These are phyloP conservation scores for Solanum piurae DNA, from an alignment of 257 asterid species.

Conservation along the genomic window DNA sequence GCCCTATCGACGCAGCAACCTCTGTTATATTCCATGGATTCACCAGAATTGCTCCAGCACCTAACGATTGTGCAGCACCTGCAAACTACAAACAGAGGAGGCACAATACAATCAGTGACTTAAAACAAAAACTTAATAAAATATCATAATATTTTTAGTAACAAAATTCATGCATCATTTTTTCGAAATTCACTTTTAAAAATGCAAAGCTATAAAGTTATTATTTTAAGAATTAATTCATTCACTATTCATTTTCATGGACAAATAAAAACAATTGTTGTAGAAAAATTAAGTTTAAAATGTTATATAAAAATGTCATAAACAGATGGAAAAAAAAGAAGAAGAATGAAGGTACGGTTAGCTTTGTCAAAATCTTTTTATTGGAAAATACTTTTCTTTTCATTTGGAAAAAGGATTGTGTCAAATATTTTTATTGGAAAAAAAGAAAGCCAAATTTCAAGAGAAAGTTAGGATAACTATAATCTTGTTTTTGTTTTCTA, in stretches of 20 bases:
- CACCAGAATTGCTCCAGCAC: slow-evolving; percentile 96
- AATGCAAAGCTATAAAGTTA: not conserved
- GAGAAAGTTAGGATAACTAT: not conserved
- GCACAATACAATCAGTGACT: not conserved
- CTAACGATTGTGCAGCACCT: slow-evolving; percentile 98
- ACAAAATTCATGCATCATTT: not conserved
- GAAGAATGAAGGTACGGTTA: not conserved
- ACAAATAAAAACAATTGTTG: not conserved
- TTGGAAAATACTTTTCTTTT: not conserved
- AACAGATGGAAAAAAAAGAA: not conserved
- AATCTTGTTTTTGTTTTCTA: not conserved
- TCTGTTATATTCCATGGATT: slow-evolving; percentile 98
- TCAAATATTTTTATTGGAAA: not conserved
- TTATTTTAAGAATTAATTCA: not conserved
- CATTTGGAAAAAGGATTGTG: not conserved
- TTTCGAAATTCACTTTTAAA: not conserved
- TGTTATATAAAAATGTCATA: not conserved
- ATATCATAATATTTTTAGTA: not conserved
- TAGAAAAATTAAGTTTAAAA: not conserved
- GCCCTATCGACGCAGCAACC: slow-evolving; percentile 47
- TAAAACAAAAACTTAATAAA: not conserved
- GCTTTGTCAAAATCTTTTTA: too few species aligned
- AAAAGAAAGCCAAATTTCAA: too few species aligned
- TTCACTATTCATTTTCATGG: not conserved
- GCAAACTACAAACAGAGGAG: slow-evolving; percentile 52